Percentiles rank a stretch among this genome's conserved stretches.
phyloP scores from a whole-genome alignment of 495 filamentous ascomycete genomes.

The Annulohypoxylon stygium region DNA sequence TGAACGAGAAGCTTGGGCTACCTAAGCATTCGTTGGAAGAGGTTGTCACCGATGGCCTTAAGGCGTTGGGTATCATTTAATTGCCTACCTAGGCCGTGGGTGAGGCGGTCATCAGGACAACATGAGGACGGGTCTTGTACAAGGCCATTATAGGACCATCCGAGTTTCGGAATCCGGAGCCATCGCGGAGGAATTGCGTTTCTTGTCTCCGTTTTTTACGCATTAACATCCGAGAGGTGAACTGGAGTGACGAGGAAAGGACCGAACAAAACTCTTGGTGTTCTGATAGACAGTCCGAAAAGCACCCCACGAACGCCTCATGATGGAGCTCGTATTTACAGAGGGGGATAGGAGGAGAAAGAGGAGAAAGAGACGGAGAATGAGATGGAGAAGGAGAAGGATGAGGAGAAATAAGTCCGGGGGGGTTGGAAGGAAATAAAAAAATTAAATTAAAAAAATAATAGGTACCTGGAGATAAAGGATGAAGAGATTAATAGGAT shows the following conservation, averaged over 20 bases:
- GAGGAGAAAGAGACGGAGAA: not conserved
- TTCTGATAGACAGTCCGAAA: slow-evolving; percentile 5
- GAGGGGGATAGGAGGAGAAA: not conserved
- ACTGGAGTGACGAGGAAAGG: not conserved
- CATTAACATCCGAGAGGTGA: not conserved
- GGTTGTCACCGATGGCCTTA: slow-evolving; percentile 21
- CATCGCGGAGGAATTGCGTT: not conserved
- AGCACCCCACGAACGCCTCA: slow-evolving; percentile 5
- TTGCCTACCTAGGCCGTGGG: not conserved
- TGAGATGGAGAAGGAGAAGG: not conserved
- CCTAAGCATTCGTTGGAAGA: slow-evolving; percentile 41
- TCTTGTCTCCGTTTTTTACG: not conserved
- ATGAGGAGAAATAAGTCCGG: no score
- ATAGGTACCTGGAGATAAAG: not conserved
- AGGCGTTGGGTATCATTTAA: slow-evolving; percentile 12
- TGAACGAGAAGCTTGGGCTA: slow-evolving; percentile 45
- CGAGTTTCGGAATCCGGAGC: slow-evolving; percentile 7
- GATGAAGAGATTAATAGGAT: not conserved
- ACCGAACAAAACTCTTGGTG: not conserved
- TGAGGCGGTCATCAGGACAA: not conserved
- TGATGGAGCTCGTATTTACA: not conserved
- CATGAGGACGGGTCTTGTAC: slow-evolving; percentile 2
- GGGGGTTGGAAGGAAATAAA: not conserved
- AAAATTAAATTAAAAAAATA: not conserved
- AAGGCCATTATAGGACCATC: not conserved